Percentiles rank a stretch among this genome's conserved stretches.
These are phyloP conservation scores for Dysphania ambrosioides DNA, from an alignment of 148 eudicot species.

Conservation along the genomic window DNA sequence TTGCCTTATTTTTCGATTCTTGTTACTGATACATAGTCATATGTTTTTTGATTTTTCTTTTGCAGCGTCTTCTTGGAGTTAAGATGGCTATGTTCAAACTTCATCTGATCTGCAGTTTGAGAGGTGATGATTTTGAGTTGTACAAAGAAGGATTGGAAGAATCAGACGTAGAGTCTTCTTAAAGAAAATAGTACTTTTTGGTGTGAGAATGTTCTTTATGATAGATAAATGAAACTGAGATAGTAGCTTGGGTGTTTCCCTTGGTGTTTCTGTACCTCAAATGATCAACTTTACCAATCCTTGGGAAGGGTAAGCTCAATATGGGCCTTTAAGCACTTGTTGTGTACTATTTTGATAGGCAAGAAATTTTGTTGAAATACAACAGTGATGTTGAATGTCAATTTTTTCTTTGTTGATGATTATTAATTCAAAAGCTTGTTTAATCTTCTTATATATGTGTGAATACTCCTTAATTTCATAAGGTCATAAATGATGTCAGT, in stretches of 20 bases:
- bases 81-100: slow-evolving; percentile 83
- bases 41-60: background rate
- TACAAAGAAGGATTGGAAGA: slow-evolving; percentile 65
- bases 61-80: slow-evolving; percentile 72
- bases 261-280: background rate
- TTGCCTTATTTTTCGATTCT: background rate
- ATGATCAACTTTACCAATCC: background rate
- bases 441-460: background rate
- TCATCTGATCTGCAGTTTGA: slow-evolving; percentile 68
- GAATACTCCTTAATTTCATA: too few relatives aligned
- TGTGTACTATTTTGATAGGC: background rate
- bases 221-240: slow-evolving; percentile 1
- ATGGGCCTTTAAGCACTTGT: background rate
- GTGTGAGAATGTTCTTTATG: background rate
- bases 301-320: slow-evolving; percentile 1
- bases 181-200: background rate
- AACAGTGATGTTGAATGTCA: background rate
- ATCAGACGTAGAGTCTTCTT: slow-evolving; percentile 79
- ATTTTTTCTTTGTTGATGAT: background rate
- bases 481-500: too few relatives aligned
- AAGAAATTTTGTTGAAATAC: background rate
- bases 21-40: background rate
- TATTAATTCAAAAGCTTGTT: background rate
- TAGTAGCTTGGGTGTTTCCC: background rate
- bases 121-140: slow-evolving; percentile 65